phyloP scores from a whole-genome alignment of 192 early-diverging fungal species.

The Gryganskiella cystojenkinii region DNA sequence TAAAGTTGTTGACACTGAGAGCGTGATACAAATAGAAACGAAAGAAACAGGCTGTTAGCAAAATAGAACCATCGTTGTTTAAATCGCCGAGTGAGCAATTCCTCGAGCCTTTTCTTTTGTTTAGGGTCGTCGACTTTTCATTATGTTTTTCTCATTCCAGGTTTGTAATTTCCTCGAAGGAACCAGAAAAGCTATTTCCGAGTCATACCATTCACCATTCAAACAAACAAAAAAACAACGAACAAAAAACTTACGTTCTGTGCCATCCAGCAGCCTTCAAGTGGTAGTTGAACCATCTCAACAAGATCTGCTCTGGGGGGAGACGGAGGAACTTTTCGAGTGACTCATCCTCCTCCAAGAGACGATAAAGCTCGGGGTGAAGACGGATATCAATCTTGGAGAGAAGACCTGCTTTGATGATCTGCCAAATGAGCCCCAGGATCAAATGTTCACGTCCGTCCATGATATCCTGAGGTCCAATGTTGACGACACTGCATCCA shows the following conservation, averaged over 20 bases:
- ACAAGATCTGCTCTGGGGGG: slow-evolving; percentile 95
- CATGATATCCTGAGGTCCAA: slow-evolving; percentile 96
- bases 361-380: slow-evolving; percentile 97
- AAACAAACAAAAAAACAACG: slow-evolving; percentile 1
- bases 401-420: slow-evolving; percentile 97
- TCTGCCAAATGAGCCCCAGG: slow-evolving; percentile 98
- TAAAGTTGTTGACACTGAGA: slow-evolving; percentile 87
- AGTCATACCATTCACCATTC: not conserved
- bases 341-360: slow-evolving; percentile 93
- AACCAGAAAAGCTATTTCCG: slow-evolving; percentile 5
- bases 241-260: slow-evolving; percentile 61
- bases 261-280: slow-evolving; percentile 92
- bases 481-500: slow-evolving; percentile 98
- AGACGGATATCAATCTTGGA: slow-evolving; percentile 98
- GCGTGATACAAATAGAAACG: slow-evolving; percentile 7
- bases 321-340: slow-evolving; percentile 95
- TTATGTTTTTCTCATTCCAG: not conserved
- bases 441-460: slow-evolving; percentile 97
- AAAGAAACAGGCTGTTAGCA: not conserved
- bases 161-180: not conserved
- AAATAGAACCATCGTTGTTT: not conserved
- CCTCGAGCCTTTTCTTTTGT: not conserved
- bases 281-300: slow-evolving; percentile 99
- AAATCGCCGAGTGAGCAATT: slow-evolving; percentile 5
- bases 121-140: not conserved